Evolutionary conservation across 2,329 filamentous ascomycete genomes (phyloP).

Genomic region (Trichoderma sp.): DNA sequence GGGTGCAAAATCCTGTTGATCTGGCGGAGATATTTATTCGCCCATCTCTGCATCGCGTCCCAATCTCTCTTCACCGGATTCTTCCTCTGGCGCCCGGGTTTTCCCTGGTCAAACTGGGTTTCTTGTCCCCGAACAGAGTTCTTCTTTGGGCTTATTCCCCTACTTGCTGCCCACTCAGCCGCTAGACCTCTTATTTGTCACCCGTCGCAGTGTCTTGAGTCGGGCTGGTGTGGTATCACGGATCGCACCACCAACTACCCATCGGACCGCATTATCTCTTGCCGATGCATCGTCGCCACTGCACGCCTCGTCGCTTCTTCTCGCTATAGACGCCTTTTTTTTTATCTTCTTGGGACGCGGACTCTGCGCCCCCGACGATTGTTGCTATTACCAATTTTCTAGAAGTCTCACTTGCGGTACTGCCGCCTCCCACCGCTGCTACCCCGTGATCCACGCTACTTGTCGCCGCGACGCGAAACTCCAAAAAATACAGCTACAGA

Average conservation of each 20-base stretch:
- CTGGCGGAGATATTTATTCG: constrained; percentile 20
- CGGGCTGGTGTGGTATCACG: constrained; percentile 26
- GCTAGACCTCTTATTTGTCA: constrained; percentile 28
- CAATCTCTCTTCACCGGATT: neutral
- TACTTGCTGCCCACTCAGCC: constrained; percentile 15
- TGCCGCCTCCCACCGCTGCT: constrained; percentile 16
- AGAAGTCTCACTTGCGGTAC: neutral
- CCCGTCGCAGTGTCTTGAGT: constrained; percentile 27
- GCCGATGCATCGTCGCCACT: constrained; percentile 35
- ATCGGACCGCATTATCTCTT: constrained; percentile 27
- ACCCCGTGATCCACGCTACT: constrained; percentile 27
- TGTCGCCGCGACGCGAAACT: constrained; percentile 21
- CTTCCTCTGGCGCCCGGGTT: neutral
- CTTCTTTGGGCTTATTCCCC: constrained; percentile 11
- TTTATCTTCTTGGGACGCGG: constrained; percentile 8
- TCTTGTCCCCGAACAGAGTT: neutral
- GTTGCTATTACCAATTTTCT: neutral
- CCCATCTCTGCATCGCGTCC: constrained; percentile 18
- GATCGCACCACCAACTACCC: constrained; percentile 25
- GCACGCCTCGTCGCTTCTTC: constrained; percentile 28
- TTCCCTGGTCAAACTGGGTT: neutral
- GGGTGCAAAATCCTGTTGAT: constrained; percentile 17
- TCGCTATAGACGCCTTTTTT: constrained; percentile 27
- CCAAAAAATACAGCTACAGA: neutral
- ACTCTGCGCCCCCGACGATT: constrained; percentile 20